phyloP scores from a whole-genome alignment of 306 rosid species.

The Ceratonia siliqua region DNA sequence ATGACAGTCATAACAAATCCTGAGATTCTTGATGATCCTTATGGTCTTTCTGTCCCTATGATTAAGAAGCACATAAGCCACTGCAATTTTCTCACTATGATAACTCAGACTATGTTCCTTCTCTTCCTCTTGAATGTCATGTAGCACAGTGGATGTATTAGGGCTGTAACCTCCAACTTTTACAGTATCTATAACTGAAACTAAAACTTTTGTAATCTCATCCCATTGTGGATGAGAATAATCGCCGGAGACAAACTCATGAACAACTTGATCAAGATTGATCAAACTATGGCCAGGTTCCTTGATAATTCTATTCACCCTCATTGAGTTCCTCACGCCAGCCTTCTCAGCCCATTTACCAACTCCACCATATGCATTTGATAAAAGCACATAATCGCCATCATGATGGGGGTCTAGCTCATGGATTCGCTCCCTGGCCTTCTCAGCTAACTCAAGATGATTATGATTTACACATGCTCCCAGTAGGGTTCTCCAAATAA shows the following conservation, averaged over 20 bases:
- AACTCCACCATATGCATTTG: conserved; percentile 59
- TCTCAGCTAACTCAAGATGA: conserved; percentile 54
- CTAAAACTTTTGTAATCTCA: conserved; percentile 43
- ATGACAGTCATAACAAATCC: conserved; percentile 66
- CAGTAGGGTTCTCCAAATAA: conserved; percentile 69
- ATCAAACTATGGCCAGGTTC: conserved; percentile 57
- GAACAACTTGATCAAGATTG: conserved; percentile 49
- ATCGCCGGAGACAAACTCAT: conserved; percentile 65
- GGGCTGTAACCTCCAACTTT: conserved; percentile 52
- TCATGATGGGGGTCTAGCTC: conserved; percentile 55
- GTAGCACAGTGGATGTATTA: conserved; percentile 46
- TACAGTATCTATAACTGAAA: conserved; percentile 38
- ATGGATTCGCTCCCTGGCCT: conserved; percentile 44
- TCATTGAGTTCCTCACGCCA: conserved; percentile 51
- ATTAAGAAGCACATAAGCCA: conserved; percentile 57
- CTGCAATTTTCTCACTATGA: conserved; percentile 69
- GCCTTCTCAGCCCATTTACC: conserved; percentile 62
- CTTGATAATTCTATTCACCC: conserved; percentile 51
- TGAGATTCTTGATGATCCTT: conserved; percentile 63
- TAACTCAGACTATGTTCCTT: conserved; percentile 56
- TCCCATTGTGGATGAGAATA: conserved; percentile 52
- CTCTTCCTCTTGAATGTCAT: conserved; percentile 65
- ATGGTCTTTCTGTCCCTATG: conserved; percentile 48
- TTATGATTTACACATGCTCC: conserved; percentile 66
- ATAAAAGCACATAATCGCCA: conserved; percentile 65